Conservation (phyloP, 2,329 filamentous ascomycete genomes). For the Botrytis squamosa region DNA sequence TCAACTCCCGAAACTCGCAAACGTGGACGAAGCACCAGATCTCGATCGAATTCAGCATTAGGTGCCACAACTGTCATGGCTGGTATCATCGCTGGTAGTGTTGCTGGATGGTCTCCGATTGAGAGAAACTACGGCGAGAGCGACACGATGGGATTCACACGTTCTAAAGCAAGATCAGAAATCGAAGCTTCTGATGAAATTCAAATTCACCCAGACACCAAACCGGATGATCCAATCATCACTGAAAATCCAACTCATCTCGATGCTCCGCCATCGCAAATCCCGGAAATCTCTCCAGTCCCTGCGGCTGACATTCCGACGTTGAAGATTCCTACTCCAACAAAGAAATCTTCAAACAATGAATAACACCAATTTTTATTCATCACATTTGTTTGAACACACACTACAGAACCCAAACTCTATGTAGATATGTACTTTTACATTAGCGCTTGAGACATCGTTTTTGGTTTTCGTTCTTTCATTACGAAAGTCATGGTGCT, state of each 20-base stretch:
- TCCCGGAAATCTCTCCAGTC: conserved; percentile 29
- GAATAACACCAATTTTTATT: neutral
- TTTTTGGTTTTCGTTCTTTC: neutral
- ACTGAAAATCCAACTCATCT: conserved; percentile 42
- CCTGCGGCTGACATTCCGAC: conserved; percentile 18
- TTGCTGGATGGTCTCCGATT: conserved; percentile 76
- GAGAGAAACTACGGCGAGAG: conserved; percentile 48
- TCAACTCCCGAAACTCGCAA: conserved; percentile 60
- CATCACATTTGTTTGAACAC: neutral
- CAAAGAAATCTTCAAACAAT: neutral
- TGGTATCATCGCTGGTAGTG: conserved; percentile 75
- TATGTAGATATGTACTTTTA: conserved; percentile 15
- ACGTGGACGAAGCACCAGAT: conserved; percentile 66
- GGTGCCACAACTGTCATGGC: conserved; percentile 78
- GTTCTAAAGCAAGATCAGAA: conserved; percentile 37
- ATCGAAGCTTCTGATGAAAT: conserved; percentile 45
- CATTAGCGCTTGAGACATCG: neutral
- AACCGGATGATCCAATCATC: conserved; percentile 47
- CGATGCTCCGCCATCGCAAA: conserved; percentile 35
- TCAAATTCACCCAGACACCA: conserved; percentile 50
- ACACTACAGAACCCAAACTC: neutral
- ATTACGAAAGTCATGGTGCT: neutral
- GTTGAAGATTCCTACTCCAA: conserved; percentile 10
- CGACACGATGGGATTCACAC: conserved; percentile 37
- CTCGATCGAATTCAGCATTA: conserved; percentile 65